phyloP scores from a whole-genome alignment of 129 eudicot genomes.

The Ambrosia artemisiifolia region DNA sequence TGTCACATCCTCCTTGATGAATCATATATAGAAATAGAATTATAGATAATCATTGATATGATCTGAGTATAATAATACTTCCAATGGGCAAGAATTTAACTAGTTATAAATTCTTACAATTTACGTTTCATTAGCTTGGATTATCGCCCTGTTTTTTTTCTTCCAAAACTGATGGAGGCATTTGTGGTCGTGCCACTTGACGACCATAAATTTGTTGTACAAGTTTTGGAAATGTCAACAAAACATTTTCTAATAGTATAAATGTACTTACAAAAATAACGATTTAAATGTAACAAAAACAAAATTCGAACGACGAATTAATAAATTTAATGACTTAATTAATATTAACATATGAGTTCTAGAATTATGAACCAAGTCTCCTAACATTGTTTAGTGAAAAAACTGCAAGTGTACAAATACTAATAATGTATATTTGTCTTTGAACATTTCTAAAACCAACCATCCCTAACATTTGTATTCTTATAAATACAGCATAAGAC shows the following conservation, averaged over 20 bases:
- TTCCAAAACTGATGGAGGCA: background rate
- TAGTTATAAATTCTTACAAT: too few species aligned
- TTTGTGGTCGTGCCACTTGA: background rate
- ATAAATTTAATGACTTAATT: background rate
- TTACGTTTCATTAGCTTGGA: background rate
- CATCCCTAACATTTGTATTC: background rate
- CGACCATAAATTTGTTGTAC: background rate
- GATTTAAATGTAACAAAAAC: too few species aligned
- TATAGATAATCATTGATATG: too few species aligned
- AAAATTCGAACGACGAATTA: background rate
- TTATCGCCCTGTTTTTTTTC: background rate
- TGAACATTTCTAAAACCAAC: conserved; percentile 14
- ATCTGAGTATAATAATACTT: too few species aligned
- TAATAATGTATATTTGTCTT: background rate
- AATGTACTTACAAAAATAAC: too few species aligned
- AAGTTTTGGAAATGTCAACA: too few species aligned
- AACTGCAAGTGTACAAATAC: background rate
- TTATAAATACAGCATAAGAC: conserved; percentile 13
- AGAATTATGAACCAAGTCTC: conserved; percentile 10
- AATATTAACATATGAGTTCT: background rate
- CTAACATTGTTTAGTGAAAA: background rate
- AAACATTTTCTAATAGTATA: too few species aligned
- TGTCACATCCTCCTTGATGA: too few species aligned
- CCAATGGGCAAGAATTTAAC: too few species aligned
- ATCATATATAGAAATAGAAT: too few species aligned